Evolutionary conservation across 2,329 filamentous ascomycete genomes (phyloP), one percentile per base, ranked within the genome.

Genomic region (Ophiosphaerella herpotricha): DNA sequence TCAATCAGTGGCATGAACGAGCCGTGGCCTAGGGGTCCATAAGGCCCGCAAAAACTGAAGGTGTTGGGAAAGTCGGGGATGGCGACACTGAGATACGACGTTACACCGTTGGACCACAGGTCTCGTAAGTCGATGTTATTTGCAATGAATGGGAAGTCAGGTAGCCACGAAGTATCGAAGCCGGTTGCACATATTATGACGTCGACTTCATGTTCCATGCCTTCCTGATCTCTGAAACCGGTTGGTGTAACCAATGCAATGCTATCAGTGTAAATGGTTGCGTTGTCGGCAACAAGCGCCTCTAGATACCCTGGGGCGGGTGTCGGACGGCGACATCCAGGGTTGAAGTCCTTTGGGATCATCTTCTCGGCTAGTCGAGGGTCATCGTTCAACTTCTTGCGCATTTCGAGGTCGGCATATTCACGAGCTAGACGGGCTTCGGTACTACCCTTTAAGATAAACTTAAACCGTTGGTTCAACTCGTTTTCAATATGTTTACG

Each of bases 401-500:
- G 63, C 77, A 79, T 79, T 43, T 76, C 71, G 4, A 65, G 55
- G 44, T 67, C 65, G 26, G 67, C 61, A 49, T 69, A 75, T n/a
- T 74, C 70, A 7, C 72, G 68, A 9, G 78, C 78, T 23, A 71
- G 64, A 43, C 67, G 64, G 1, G 78, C 77, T 66, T 79, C 77
- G 43, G 72, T 48, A 6, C 73, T 76, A n/a, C 76, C 77, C 58
- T 79, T 80, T 55, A 79, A 68, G 58, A 81, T 81, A 64, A 82
- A 78, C 39, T 78, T 78, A 71, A 82, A 83, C 5, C 78, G 73
- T 39, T 77, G 75, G 51, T 82, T 83, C 13, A 83, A 70, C 52
- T 79, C 77, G 50, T 75, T 74, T 50, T 80, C 77, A 46, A 80
- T 73, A 46, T 75, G 71, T 58, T 78, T 78, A 51, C 76, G 73